Evolutionary conservation across 345 rosid species (phyloP), one percentile per base, ranked within the genome.

Genomic region (Anastatica hierochuntica): DNA sequence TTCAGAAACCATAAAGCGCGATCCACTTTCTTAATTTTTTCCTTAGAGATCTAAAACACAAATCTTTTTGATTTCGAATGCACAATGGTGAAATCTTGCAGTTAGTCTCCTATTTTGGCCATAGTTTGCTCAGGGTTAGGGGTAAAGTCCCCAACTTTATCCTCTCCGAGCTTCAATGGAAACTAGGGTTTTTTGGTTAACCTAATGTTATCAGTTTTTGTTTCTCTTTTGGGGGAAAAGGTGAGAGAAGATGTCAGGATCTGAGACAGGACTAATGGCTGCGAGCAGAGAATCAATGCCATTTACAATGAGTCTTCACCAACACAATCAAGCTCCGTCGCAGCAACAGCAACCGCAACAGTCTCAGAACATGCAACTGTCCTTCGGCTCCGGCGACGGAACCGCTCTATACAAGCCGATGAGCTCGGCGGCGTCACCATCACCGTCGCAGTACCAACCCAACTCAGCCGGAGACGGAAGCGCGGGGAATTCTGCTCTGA

Each of bases 281-380:
- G 24, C 48, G 34, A 50, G 11, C 13, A 57, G 58, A 49, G 64
- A 18, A 1, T 21, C 64, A 29, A 20, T 51, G 14, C 21, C 55
- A 12, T 52, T 51, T 6, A n/a, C 53, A 8, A 52, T 45, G 54
- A 12, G 8, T 52, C 66, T 59, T 13, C 66, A 51, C 43, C 56
- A 53, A 14, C 65, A 46, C 42, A 30, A 23, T 12, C 49, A 18
- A 46, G 43, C 44, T 10, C 63, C 18, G 2, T 14, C 43, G 13
- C 38, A 16, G 13, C 58, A 38, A 1, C 8, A 38, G 17, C 58
- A 29, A 24, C 27, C 27, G 33, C 33, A 29, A 8, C 33, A 57
- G 52, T 31, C 62, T 49, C 59, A 58, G 60, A 66, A 66, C 40
- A 66, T 51, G 54, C 66, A 27, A 8, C 3, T 58, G 14, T 10